A percentile compares a stretch with the other conserved stretches of the same genome.
phyloP scores from a whole-genome alignment of 1,284 basidiomycete genomes.

The Melampsora larici-populina region DNA sequence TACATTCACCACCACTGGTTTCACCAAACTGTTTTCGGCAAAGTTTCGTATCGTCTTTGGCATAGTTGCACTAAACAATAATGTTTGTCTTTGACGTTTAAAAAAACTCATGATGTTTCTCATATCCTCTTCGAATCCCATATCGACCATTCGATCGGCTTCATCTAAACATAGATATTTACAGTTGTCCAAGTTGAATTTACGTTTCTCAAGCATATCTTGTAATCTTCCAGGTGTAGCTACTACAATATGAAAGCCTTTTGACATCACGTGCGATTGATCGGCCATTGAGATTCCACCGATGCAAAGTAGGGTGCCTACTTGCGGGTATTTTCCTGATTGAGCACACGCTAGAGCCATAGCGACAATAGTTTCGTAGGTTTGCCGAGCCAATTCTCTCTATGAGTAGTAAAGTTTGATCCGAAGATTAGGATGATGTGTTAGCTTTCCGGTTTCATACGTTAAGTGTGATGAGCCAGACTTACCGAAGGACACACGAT shows the following conservation, averaged over 20 bases:
- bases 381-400: conserved; percentile 88
- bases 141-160: conserved; percentile 97
- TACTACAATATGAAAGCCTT: conserved; percentile 91
- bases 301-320: conserved; percentile 87
- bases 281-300: conserved; percentile 98
- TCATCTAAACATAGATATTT: conserved; percentile 95
- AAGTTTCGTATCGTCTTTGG: conserved; percentile 98
- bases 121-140: conserved; percentile 98
- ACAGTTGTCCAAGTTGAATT: conserved; percentile 77
- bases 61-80: conserved; percentile 98
- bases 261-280: conserved; percentile 80
- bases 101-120: conserved; percentile 98
- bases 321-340: conserved; percentile 76
- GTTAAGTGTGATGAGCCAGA: conserved; percentile 1
- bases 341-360: conserved; percentile 72
- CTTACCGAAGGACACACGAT: conserved; percentile 81
- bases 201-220: conserved; percentile 74
- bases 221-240: conserved; percentile 63
- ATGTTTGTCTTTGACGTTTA: conserved; percentile 92
- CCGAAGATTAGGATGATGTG: not conserved
- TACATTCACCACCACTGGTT: conserved; percentile 91
- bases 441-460: not conserved
- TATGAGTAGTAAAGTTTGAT: conserved; percentile 39
- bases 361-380: conserved; percentile 83
- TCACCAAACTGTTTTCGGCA: conserved; percentile 87